Percentiles rank a stretch among this genome's conserved stretches.
These are phyloP conservation scores for Monilinia vaccinii-corymbosi DNA, from an alignment of 2,329 filamentous ascomycete species.

Conservation along the genomic window DNA sequence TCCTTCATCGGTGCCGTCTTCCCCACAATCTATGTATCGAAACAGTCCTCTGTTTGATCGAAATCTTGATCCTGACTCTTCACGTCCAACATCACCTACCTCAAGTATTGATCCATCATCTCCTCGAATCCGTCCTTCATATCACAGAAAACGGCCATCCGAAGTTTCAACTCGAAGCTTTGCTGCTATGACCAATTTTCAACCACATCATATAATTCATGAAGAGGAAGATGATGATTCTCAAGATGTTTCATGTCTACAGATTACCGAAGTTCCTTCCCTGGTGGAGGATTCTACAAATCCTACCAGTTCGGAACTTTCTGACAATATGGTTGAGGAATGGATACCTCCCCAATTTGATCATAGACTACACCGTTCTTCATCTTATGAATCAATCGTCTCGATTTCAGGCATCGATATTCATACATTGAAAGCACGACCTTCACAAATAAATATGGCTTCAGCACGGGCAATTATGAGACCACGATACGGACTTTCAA, in stretches of 20 bases:
- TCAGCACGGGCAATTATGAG: slow-evolving; percentile 39
- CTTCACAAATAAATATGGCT: slow-evolving; percentile 59
- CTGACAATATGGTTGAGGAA: slow-evolving; percentile 16
- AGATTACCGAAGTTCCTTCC: slow-evolving; percentile 16
- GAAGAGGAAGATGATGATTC: slow-evolving; percentile 30
- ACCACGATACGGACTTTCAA: slow-evolving; percentile 38
- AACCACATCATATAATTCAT: slow-evolving; percentile 29
- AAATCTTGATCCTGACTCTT: slow-evolving; percentile 51
- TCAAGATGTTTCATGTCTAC: slow-evolving; percentile 22
- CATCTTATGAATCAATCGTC: slow-evolving; percentile 82
- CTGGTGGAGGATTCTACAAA: slow-evolving; percentile 20
- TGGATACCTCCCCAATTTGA: slow-evolving; percentile 30
- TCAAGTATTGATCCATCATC: slow-evolving; percentile 65
- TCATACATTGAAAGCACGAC: slow-evolving; percentile 66
- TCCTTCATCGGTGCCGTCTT: slow-evolving; percentile 68
- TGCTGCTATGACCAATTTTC: slow-evolving; percentile 27
- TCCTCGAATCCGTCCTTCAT: slow-evolving; percentile 42
- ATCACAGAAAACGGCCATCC: slow-evolving; percentile 49
- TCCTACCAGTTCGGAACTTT: slow-evolving; percentile 18
- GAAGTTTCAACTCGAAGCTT: slow-evolving; percentile 44
- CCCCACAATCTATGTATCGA: slow-evolving; percentile 65
- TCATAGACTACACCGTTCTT: slow-evolving; percentile 49
- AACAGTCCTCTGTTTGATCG: slow-evolving; percentile 73
- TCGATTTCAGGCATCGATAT: slow-evolving; percentile 85
- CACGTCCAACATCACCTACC: slow-evolving; percentile 71